Conservation (phyloP, 148 eudicot species). For the Linanthus parryae region DNA sequence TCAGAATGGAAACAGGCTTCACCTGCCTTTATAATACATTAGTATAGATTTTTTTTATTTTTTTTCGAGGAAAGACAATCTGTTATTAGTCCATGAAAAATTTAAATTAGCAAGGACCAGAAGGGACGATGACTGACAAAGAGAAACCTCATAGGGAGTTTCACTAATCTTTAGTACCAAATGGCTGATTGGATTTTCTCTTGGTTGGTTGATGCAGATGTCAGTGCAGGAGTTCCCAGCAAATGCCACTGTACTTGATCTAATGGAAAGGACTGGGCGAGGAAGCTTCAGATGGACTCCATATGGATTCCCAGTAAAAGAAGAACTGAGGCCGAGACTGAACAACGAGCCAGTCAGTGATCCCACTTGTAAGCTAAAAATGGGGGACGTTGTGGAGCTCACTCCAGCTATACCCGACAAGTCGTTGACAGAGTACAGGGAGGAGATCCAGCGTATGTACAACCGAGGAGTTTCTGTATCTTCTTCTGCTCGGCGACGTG, state of each 20-base stretch:
- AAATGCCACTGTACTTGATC: conserved; percentile 67
- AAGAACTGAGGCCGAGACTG: conserved; percentile 71
- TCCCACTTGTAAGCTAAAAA: conserved; percentile 64
- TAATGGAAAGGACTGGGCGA: conserved; percentile 51
- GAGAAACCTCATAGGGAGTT: too few relatives aligned
- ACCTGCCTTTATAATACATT: too few relatives aligned
- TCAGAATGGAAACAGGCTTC: too few relatives aligned
- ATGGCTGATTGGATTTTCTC: conserved; percentile 7
- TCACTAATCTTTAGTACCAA: too few relatives aligned
- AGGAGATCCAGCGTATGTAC: conserved; percentile 91
- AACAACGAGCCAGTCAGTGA: conserved; percentile 69
- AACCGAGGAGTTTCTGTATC: conserved; percentile 43
- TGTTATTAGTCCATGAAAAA: too few relatives aligned
- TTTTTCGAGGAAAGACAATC: too few relatives aligned
- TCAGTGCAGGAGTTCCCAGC: conserved; percentile 84
- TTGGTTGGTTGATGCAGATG: too few relatives aligned
- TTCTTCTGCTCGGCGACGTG: conserved; percentile 8
- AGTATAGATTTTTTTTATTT: too few relatives aligned
- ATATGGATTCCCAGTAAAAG: conserved; percentile 62
- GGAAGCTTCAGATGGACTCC: conserved; percentile 55
- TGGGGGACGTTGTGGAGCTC: conserved; percentile 91
- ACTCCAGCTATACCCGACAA: conserved; percentile 75
- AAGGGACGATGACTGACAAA: too few relatives aligned
- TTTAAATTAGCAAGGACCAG: too few relatives aligned
- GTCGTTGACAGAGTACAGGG: conserved; percentile 70